phyloP scores from a whole-genome alignment of 225 moss, liverwort and hornwort species.

The Bryum argenteum region DNA sequence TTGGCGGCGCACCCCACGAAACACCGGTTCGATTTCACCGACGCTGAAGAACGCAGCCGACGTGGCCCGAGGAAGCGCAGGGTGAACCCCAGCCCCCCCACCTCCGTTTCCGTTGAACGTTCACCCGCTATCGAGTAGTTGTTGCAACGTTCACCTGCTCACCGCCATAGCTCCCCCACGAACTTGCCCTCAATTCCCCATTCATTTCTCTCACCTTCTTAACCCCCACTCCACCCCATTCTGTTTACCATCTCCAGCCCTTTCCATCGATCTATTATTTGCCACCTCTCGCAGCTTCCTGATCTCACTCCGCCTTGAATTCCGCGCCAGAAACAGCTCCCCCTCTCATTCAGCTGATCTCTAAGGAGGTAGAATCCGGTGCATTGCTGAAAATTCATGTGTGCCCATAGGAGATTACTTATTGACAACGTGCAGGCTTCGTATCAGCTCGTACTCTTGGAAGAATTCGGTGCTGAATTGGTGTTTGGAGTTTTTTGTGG shows the following conservation, averaged over 20 bases:
- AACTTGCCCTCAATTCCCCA: neutral
- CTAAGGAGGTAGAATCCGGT: neutral
- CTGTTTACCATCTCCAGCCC: rapidly evolving
- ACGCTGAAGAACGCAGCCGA: neutral
- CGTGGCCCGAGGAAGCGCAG: slow-evolving; percentile 19
- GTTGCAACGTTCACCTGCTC: slow-evolving; percentile 51
- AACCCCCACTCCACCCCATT: rapidly evolving
- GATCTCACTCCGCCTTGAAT: neutral
- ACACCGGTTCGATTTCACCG: neutral
- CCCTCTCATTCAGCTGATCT: neutral
- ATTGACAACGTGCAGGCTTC: neutral
- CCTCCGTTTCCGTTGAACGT: slow-evolving; percentile 61
- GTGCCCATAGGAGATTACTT: too few species aligned
- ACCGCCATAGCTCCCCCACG: slow-evolving; percentile 17
- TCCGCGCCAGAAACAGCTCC: neutral
- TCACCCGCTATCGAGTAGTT: slow-evolving; percentile 33
- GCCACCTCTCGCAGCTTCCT: neutral
- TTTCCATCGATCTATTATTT: neutral
- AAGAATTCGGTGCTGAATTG: neutral
- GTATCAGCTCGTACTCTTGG: neutral
- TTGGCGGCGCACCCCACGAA: slow-evolving; percentile 2
- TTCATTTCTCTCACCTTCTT: neutral
- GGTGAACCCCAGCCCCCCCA: slow-evolving; percentile 3
- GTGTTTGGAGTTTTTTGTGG: neutral
- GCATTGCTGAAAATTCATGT: neutral